Evolutionary conservation across 768 basidiomycete genomes (phyloP), one percentile per base, ranked within the genome.

Genomic region (Amanita phalloides): DNA sequence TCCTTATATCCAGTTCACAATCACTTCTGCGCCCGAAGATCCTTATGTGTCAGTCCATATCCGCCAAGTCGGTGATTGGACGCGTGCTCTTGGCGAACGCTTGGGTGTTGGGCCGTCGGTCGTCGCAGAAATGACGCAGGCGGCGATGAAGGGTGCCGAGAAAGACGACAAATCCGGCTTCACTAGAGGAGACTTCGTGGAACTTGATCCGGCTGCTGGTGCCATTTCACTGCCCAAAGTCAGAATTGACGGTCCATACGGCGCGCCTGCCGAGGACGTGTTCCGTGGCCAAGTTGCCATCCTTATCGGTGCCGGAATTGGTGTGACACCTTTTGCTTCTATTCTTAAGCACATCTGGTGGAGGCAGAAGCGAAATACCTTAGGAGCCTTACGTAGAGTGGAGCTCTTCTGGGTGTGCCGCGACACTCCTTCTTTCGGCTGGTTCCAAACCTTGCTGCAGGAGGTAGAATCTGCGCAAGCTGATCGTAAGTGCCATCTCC

Each of bases 271-370:
- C 33, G 91, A 94, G 64, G 91, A 92, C 60, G 88, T 92, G 36
- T 93, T 91, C 62, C 76, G 79, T 28, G 78, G 77, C 54, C 86
- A 93, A 63, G 90, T 93, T 45, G 92, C 90, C 37, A 74, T 97
- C n/a, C 74, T 97, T 51, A 77, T 97, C 56, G 92, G 91, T 56
- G 91, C 90, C 55, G 93, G 93, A 69, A 96, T 97, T 57, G 93
- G 91, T 68, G 90, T 97, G 39, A 95, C 94, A 10, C 93, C 93
- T 0, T 97, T 95, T 61, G 91, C 91, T 0, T 90, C 89, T 17
- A 94, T 97, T 60, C 73, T 97, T 57, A 94, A 93, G 70, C 87
- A 96, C 63, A 90, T 97, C 55, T 94, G 92, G 92, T 94, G 95
- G 71, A 80, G 82, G 58, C 91, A 94, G 66, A 82, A 81, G 69